phyloP scores from a whole-genome alignment of 192 early-diverging fungal species.

The Funneliformis mosseae region DNA sequence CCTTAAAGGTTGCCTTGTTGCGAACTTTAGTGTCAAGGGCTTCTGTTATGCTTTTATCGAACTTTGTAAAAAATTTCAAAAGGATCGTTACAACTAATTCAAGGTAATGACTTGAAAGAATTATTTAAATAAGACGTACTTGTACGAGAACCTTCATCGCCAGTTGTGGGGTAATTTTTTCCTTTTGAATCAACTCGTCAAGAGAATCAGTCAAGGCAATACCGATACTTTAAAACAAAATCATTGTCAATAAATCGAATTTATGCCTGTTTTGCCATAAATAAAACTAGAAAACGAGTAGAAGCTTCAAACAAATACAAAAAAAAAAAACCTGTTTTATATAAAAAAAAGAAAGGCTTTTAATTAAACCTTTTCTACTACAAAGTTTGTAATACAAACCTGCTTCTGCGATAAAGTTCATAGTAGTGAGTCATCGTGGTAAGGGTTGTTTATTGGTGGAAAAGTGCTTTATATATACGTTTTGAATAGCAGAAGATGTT shows the following conservation, averaged over 20 bases:
- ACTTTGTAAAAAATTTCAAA: slow-evolving; percentile 48
- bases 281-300: neutral
- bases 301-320: neutral
- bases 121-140: slow-evolving; percentile 42
- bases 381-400: slow-evolving; percentile 36
- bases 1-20: slow-evolving; percentile 83
- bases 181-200: slow-evolving; percentile 90
- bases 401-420: slow-evolving; percentile 73
- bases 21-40: slow-evolving; percentile 80
- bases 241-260: neutral
- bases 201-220: slow-evolving; percentile 93
- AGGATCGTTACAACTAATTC: neutral
- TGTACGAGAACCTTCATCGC: slow-evolving; percentile 90
- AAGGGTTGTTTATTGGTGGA: neutral
- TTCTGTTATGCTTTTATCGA: slow-evolving; percentile 87
- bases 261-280: neutral
- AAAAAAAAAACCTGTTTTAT: slow-evolving; percentile 13
- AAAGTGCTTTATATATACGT: neutral
- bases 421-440: slow-evolving; percentile 59
- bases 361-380: neutral
- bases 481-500: neutral
- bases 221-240: slow-evolving; percentile 66
- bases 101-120: neutral
- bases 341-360: neutral
- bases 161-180: slow-evolving; percentile 88